A percentile compares a stretch with the other conserved stretches of the same genome.
These are phyloP conservation scores for Fusarium sp. DNA, from an alignment of 2,329 filamentous ascomycete genomes.

Conservation along the genomic window DNA sequence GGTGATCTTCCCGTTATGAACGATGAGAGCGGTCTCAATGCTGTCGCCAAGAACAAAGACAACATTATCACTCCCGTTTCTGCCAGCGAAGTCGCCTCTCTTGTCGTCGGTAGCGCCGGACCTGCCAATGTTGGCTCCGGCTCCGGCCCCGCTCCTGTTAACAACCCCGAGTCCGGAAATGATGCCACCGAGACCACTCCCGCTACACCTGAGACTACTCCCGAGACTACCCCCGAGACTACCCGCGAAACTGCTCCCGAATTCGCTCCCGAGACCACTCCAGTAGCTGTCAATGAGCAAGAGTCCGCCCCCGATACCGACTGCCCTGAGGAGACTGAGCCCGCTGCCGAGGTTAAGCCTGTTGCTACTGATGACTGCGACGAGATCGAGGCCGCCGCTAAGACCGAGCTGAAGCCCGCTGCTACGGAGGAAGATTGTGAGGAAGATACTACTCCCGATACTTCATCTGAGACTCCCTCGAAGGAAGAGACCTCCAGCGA, in stretches of 20 bases:
- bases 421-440: conserved; percentile 3
- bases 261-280: background rate
- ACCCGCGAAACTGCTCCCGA: background rate
- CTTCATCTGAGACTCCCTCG: too few relatives aligned
- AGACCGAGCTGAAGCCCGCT: too few relatives aligned
- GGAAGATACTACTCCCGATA: background rate
- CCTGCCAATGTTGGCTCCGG: conserved; percentile 45
- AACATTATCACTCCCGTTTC: conserved; percentile 47
- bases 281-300: conserved; percentile 3
- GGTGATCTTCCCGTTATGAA: conserved; percentile 44
- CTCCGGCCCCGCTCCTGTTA: conserved; percentile 32
- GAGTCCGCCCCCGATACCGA: background rate
- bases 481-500: too few relatives aligned
- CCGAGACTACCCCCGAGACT: background rate
- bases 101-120: conserved; percentile 44
- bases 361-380: too few relatives aligned
- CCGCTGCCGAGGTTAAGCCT: background rate
- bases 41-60: conserved; percentile 26
- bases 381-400: too few relatives aligned
- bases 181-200: background rate
- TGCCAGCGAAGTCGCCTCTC: conserved; percentile 43
- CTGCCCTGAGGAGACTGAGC: background rate
- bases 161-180: conserved; percentile 1
- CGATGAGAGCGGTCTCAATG: conserved; percentile 33
- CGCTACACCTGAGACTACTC: background rate